A percentile compares a stretch with the other conserved stretches of the same genome.
phyloP scores from a whole-genome alignment of 2,329 filamentous ascomycete genomes.

The Coleophoma eucalyptorum region DNA sequence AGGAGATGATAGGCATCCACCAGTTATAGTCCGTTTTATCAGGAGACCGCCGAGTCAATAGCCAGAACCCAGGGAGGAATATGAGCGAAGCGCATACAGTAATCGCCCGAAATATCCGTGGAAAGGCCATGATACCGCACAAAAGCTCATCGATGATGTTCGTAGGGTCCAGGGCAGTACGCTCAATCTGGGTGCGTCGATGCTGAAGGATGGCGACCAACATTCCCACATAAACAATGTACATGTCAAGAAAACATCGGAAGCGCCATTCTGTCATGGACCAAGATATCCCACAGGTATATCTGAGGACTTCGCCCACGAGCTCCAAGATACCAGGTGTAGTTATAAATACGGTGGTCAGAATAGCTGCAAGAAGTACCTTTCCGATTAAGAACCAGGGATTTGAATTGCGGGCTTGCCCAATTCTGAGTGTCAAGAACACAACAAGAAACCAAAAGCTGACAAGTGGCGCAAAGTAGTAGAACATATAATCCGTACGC shows the following conservation, averaged over 20 bases:
- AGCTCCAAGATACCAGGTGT: conserved; percentile 39
- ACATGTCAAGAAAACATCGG: conserved; percentile 47
- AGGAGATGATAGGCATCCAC: conserved; percentile 49
- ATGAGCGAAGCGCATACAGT: conserved; percentile 13
- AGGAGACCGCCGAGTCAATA: conserved; percentile 15
- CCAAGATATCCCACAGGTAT: conserved; percentile 44
- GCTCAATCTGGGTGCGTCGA: conserved; percentile 23
- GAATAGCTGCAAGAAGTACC: conserved; percentile 37
- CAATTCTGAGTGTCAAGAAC: conserved; percentile 46
- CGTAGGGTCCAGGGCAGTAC: conserved; percentile 15
- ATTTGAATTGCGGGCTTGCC: conserved; percentile 36
- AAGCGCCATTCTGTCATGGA: conserved; percentile 44
- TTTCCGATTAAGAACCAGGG: conserved; percentile 41
- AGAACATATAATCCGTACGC: conserved; percentile 50
- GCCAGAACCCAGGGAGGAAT: conserved; percentile 17
- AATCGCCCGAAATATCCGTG: conserved; percentile 7
- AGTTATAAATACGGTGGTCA: conserved; percentile 33
- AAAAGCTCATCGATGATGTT: conserved; percentile 16
- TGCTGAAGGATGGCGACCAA: conserved; percentile 39
- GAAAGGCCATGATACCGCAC: conserved; percentile 8
- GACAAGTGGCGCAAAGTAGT: conserved; percentile 55
- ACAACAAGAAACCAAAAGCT: conserved; percentile 60
- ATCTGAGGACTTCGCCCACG: conserved; percentile 31
- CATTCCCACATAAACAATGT: conserved; percentile 54
- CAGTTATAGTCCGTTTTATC: conserved; percentile 42